phyloP scores from a whole-genome alignment of 176 grass and related monocot genomes.

The Carex scoparia region DNA sequence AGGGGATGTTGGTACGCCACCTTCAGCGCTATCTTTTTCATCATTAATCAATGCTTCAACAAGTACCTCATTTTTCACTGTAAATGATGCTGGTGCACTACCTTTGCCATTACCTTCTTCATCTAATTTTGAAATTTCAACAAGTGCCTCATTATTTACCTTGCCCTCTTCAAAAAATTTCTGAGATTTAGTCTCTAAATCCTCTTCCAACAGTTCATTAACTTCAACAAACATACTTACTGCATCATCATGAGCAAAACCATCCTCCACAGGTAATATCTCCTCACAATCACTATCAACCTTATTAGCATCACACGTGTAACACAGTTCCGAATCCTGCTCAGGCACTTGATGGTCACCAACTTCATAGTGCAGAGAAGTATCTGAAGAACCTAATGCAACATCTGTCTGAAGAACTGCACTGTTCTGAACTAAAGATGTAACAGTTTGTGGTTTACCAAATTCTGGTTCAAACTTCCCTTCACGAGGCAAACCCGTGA shows the following conservation, averaged over 20 bases:
- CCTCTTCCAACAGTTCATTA: neutral
- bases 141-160: neutral
- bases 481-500: conserved; percentile 56
- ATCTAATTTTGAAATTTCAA: neutral
- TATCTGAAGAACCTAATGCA: conserved; percentile 34
- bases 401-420: conserved; percentile 34
- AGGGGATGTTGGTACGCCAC: neutral
- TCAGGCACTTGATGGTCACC: neutral
- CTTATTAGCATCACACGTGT: conserved; percentile 5
- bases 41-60: neutral
- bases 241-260: neutral
- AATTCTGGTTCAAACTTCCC: conserved; percentile 30
- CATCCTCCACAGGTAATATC: neutral
- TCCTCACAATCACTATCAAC: neutral
- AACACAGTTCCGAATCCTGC: neutral
- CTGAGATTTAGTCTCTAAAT: conserved; percentile 3
- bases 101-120: neutral
- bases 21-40: neutral
- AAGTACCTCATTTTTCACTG: neutral
- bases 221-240: neutral
- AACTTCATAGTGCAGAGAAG: neutral
- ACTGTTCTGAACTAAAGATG: conserved; percentile 9
- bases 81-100: neutral
- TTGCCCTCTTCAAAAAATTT: neutral
- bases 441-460: conserved; percentile 26